phyloP scores from a whole-genome alignment of 768 basidiomycete genomes.

The Psilocybe cyanescens region DNA sequence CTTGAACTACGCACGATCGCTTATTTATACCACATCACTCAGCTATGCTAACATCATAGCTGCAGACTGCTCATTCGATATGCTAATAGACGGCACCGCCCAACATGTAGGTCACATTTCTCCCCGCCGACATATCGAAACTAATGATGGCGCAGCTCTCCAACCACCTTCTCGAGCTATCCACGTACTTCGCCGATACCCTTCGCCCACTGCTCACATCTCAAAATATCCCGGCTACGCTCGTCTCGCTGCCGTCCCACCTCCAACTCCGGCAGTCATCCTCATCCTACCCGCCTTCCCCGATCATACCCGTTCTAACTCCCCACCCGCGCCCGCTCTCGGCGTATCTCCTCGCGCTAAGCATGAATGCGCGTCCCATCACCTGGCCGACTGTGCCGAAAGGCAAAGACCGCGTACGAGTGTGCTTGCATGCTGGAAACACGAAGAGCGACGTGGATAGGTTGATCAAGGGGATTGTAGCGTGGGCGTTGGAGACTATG shows the following conservation, averaged over 20 bases:
- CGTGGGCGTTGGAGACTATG: slow-evolving; percentile 48
- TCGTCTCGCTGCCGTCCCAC: slow-evolving; percentile 42
- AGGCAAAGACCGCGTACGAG: slow-evolving; percentile 80
- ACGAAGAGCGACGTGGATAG: slow-evolving; percentile 62
- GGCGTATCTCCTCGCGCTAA: slow-evolving; percentile 54
- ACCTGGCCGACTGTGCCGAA: slow-evolving; percentile 90
- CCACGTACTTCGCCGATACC: slow-evolving; percentile 41
- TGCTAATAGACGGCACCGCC: slow-evolving; percentile 71
- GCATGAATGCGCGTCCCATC: slow-evolving; percentile 76
- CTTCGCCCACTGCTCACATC: slow-evolving; percentile 32
- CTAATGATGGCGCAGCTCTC: slow-evolving; percentile 28
- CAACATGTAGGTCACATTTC: slow-evolving; percentile 46
- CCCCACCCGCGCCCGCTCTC: slow-evolving; percentile 77
- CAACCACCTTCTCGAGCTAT: slow-evolving; percentile 46
- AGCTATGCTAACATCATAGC: slow-evolving; percentile 78
- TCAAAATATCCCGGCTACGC: slow-evolving; percentile 33
- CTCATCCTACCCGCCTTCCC: slow-evolving; percentile 44
- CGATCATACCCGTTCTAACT: slow-evolving; percentile 88
- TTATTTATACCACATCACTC: slow-evolving; percentile 91
- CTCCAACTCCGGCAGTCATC: slow-evolving; percentile 36
- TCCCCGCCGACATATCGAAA: background rate
- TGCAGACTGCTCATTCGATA: slow-evolving; percentile 77
- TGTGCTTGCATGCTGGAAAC: slow-evolving; percentile 89
- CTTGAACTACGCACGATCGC: slow-evolving; percentile 87
- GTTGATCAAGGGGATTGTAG: slow-evolving; percentile 53